Evolutionary conservation across 768 basidiomycete genomes (phyloP).

Genomic region (Trametes meyenii): DNA sequence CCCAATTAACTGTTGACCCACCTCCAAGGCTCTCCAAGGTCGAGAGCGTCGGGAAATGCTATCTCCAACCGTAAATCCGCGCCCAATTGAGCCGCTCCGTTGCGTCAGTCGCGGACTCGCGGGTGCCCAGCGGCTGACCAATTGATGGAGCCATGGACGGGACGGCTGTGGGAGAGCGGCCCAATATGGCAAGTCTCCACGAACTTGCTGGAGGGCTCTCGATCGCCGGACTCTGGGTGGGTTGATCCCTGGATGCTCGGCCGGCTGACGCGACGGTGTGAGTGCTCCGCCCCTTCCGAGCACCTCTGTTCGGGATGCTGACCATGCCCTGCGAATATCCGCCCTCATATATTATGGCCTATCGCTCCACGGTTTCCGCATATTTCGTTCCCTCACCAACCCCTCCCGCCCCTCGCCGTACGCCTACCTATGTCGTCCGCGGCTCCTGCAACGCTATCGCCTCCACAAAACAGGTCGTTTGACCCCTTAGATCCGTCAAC

Average conservation of each 20-base stretch:
- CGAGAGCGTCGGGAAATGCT: not conserved
- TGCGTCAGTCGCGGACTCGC: slow-evolving; percentile 2
- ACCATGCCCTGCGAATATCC: not conserved
- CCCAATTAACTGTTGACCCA: too few relatives aligned
- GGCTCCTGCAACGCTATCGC: not conserved
- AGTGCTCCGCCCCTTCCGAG: not conserved
- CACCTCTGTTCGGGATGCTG: not conserved
- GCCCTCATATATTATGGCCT: not conserved
- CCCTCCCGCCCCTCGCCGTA: not conserved
- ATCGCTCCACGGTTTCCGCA: slow-evolving; percentile 7
- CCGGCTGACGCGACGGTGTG: slow-evolving; percentile 13
- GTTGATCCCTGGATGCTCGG: not conserved
- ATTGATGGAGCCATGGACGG: slow-evolving; percentile 5
- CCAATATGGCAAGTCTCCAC: slow-evolving; percentile 2
- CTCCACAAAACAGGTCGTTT: not conserved
- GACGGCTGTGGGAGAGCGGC: not conserved
- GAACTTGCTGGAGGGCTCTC: slow-evolving; percentile 5
- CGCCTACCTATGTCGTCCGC: not conserved
- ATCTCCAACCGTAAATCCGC: not conserved
- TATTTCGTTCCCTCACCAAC: not conserved
- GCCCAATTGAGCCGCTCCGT: not conserved
- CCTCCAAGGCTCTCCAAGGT: too few relatives aligned
- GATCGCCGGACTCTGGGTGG: not conserved
- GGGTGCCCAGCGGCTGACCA: not conserved
- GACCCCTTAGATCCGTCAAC: not conserved